These are phyloP conservation scores for Tulasnella sp. DNA, from an alignment of 768 basidiomycete species.

Conservation along the genomic window DNA sequence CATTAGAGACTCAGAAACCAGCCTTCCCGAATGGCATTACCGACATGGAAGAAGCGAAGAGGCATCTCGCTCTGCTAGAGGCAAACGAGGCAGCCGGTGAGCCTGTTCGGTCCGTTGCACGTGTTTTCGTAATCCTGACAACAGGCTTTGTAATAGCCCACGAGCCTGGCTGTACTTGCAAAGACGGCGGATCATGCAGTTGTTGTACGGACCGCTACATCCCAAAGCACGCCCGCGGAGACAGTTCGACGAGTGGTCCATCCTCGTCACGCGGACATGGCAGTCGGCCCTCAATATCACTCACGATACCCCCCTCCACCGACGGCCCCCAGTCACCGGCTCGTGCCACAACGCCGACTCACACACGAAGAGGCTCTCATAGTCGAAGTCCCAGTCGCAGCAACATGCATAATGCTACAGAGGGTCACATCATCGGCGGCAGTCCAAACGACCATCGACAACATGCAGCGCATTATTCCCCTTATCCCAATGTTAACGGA, in stretches of 20 bases:
- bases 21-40: background rate
- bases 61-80: background rate
- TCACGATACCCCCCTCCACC: background rate
- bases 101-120: background rate
- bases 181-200: background rate
- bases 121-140: background rate
- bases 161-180: background rate
- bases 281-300: background rate
- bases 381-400: background rate
- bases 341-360: background rate
- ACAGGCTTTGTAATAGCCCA: background rate
- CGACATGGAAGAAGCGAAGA: background rate
- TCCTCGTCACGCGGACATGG: background rate
- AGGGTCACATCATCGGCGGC: background rate
- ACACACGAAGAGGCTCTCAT: background rate
- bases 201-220: conserved; percentile 3
- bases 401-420: background rate
- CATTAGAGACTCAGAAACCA: background rate
- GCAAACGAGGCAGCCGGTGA: background rate
- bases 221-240: background rate
- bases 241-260: background rate
- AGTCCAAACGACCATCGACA: background rate
- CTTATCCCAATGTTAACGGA: background rate
- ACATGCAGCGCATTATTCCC: background rate
- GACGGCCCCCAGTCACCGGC: background rate